Evolutionary conservation across 1,139 yeast genomes (phyloP), one percentile per base, ranked within the genome.

Genomic region (Lizanozyma gosingica): DNA sequence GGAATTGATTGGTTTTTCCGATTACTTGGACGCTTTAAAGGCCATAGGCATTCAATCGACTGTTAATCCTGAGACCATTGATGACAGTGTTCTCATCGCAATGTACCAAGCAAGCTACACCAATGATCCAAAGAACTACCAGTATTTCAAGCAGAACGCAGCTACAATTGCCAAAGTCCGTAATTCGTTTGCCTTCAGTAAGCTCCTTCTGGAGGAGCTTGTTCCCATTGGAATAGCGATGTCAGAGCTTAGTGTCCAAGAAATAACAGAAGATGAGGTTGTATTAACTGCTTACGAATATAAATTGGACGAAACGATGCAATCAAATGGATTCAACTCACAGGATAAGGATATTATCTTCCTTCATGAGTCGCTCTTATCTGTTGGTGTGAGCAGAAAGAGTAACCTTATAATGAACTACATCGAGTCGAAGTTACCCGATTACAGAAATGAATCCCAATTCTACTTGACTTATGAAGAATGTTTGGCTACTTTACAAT

Each of bases 251-350:
- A 81, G 78, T 14, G 73, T 83, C 17, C 81, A 75, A 48, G 77
- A 74, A 33, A 68, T 76, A 4, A 81, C 86, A 3, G 94, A 83
- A 53, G 92, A 83, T 52, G 94, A 83, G 44, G 78, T 83, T 35
- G 75, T 83, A 3, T 68, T 78, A 32, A 82, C 92, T 1, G 87
- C 90, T 0, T 80, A 73, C 49, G 78, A 81, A 43, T 68, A 79
- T 40, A 79, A 79, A 44, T 60, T 72, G 3, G 74, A 73, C 39
- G 92, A 83, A 40, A 80, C 87, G 0, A 59, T 86, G 40, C 70
- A 77, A 41, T 63, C 80, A 0, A 71, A 83, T 45, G 92, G 86
- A 1, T 59, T 74, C 34, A 62, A 56, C 32, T 41, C 54, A 4
- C 62, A 42, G 57, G 81, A 52, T 57, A 79, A 57, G 63, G 79